These are phyloP conservation scores for Blastobotrys malaysiensis DNA, from an alignment of 1,139 yeast genomes.

Conservation along the genomic window DNA sequence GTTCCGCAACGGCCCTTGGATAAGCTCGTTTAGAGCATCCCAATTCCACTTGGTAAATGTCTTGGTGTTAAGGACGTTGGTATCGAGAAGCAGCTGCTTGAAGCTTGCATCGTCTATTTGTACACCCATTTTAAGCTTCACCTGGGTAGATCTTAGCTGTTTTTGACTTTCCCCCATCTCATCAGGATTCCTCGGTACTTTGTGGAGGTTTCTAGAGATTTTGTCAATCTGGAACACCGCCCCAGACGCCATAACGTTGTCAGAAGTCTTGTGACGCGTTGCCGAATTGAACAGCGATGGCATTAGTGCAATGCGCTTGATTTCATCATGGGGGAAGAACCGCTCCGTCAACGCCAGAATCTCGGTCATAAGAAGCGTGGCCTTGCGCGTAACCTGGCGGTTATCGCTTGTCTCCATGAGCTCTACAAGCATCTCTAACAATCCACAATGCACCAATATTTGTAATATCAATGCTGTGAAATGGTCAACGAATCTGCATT, in stretches of 20 bases:
- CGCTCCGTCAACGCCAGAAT: slow-evolving; percentile 51
- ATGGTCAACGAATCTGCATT: slow-evolving; percentile 40
- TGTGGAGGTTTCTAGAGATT: slow-evolving; percentile 40
- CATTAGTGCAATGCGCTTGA: slow-evolving; percentile 28
- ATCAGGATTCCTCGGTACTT: slow-evolving; percentile 16
- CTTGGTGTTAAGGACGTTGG: slow-evolving; percentile 72
- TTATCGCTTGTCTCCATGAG: slow-evolving; percentile 46
- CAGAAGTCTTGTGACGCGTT: slow-evolving; percentile 14
- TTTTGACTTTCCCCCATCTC: slow-evolving; percentile 3
- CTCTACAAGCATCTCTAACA: slow-evolving; percentile 45
- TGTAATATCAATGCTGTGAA: slow-evolving; percentile 55
- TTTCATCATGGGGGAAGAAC: slow-evolving; percentile 43
- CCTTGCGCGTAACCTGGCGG: slow-evolving; percentile 49
- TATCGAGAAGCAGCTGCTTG: slow-evolving; percentile 57
- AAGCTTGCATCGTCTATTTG: slow-evolving; percentile 68
- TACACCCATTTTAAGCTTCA: slow-evolving; percentile 44
- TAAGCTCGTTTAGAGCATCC: slow-evolving; percentile 58
- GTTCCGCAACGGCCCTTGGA: slow-evolving; percentile 74
- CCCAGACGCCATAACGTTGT: slow-evolving; percentile 25
- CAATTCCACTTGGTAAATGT: slow-evolving; percentile 87
- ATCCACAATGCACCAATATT: slow-evolving; percentile 51
- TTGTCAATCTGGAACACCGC: slow-evolving; percentile 44
- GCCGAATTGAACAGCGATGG: slow-evolving; percentile 33
- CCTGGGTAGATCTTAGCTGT: slow-evolving; percentile 24
- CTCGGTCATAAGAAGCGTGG: slow-evolving; percentile 59